phyloP scores from a whole-genome alignment of 768 basidiomycete genomes.

The Boletus edulis region DNA sequence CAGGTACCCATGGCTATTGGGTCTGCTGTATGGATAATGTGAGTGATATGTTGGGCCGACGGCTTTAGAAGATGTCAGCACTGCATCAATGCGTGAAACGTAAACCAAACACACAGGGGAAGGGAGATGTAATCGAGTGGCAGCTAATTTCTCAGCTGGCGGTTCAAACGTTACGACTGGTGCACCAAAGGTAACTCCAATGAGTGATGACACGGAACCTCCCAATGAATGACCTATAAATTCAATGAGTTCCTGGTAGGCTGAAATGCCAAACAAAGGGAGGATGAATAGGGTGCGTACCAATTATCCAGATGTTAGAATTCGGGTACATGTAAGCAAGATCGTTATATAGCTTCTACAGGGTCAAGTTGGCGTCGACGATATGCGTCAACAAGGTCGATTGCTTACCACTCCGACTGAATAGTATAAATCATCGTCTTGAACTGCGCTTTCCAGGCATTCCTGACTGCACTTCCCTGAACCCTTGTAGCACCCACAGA shows the following conservation, averaged over 20 bases:
- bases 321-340: constrained; percentile 88
- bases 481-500: constrained; percentile 83
- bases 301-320: constrained; percentile 86
- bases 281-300: no score
- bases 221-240: constrained; percentile 72
- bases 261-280: background rate
- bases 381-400: background rate
- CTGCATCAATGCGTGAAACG: background rate
- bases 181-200: constrained; percentile 88
- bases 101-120: constrained; percentile 57
- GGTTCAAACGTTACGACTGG: constrained; percentile 92
- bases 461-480: constrained; percentile 73
- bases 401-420: constrained; percentile 71
- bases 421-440: constrained; percentile 86
- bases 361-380: background rate
- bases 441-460: constrained; percentile 76
- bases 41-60: constrained; percentile 72
- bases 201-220: constrained; percentile 77
- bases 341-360: constrained; percentile 89
- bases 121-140: constrained; percentile 81
- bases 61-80: constrained; percentile 42
- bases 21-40: constrained; percentile 92
- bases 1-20: constrained; percentile 88
- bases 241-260: background rate
- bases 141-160: constrained; percentile 69